Base-by-base conservation (phyloP, 1,284 basidiomycete genomes). In the Termitomyces sp. region DNA sequence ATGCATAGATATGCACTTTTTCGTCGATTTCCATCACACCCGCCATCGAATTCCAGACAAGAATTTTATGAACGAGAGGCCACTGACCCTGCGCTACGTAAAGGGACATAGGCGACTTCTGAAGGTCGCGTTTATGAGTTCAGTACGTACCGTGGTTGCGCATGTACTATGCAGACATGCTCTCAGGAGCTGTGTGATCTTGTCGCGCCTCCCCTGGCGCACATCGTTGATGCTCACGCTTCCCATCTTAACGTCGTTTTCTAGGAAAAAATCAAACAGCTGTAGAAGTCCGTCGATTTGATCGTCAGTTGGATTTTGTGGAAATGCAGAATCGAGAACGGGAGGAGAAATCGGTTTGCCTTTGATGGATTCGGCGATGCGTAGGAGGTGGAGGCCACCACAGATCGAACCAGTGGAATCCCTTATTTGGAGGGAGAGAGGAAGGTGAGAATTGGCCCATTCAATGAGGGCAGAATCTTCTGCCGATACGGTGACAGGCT, bases 161-260 rank as follows among this genome's bases (percentile, higher is more conserved):
- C n/a, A n/a, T n/a, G n/a, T 24, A 3, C 5, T 5, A 24, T 24
- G 21, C 21, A 24, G 21, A 24, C 21, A 70, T 49, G 88, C 86
- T 59, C 79, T 82, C 60, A 96, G 67, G 24, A 96, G 72, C 65
- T 91, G 84, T 7, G 86, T 62, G 58, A 94, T 81, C 72, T 90
- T 92, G 40, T 86, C 84, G 39, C 80, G 74, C 66, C 88, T 89
- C 37, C 88, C 91, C 56, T 81, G 80, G 49, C 89, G 76, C 41
- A 97, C 77, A 68, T 96, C 93, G 65, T 94, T 94, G 70, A 96
- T 93, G 62, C 89, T 93, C 31, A 95, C 86, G 57, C 79, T 83
- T 9, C 88, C 92, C 74, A 93, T 89, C 70, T 88, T 88, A 53
- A 95, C 83, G 50, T 91, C 91, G 57, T 91, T 89, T 62, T 93